Evolutionary conservation across 1,139 yeast genomes (phyloP), one percentile per base, ranked within the genome.

Genomic region (Pichia sp.): DNA sequence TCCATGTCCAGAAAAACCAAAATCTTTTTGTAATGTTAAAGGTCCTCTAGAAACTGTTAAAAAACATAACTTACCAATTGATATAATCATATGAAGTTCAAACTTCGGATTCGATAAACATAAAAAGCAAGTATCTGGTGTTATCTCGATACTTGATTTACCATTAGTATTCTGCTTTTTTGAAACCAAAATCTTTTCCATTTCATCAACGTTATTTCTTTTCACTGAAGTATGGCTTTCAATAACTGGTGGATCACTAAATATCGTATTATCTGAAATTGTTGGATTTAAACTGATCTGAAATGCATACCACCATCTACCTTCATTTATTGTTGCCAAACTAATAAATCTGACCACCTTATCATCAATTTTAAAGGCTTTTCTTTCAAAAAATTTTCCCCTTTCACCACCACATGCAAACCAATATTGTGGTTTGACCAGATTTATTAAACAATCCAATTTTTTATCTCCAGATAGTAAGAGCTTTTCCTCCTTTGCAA

Each of bases 41-140:
- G 97, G 97, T 0, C 97, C 97, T 59, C 86, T 88, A 0, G 96
- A 95, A 16, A 83, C 72, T 0, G 97, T 85, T 52, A 89, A 49
- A 60, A 88, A 90, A 1, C 80, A 68, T 39, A 72, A 69, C 11
- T 74, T 73, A 0, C 87, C 92, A 48, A 90, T 82, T 0, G 94
- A 77, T 1, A 87, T 75, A 29, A 90, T 78, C 83, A 90, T 79
- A 62, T 88, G 95, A 3, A 85, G 73, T 56, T 85, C 94, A 6
- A 86, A 75, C 20, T 80, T 76, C 0, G 95, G 87, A 58, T 87
- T 87, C 1, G 94, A 80, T 24, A 89, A 72, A 62, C 97, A 90
- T 60, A 90, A 85, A 67, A 85, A 89, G 61, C 97, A 90, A 38
- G 71, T 67, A 16, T 69, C 71, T 0, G 88, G 86, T 1, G 73